Conservation (phyloP, 1,284 basidiomycete genomes). For the Trichosporon coremiiforme region DNA sequence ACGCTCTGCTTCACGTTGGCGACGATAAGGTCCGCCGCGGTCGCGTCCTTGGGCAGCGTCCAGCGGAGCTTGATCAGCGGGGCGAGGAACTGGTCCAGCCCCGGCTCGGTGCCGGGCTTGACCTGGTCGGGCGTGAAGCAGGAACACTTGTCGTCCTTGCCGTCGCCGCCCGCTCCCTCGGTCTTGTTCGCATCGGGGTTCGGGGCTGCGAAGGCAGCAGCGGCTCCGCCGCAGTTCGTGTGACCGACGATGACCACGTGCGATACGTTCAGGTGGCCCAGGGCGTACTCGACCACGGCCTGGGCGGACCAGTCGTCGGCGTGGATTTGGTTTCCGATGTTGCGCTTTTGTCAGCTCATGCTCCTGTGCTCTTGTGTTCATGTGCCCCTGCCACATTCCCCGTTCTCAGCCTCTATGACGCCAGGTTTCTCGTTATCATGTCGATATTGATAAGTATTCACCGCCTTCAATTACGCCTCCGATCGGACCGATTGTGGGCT, state of each 20-base stretch:
- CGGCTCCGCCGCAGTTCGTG: constrained; percentile 73
- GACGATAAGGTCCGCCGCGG: constrained; percentile 66
- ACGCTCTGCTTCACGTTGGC: constrained; percentile 79
- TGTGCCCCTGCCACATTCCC: not conserved
- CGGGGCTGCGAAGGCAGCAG: constrained; percentile 62
- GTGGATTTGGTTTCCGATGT: constrained; percentile 63
- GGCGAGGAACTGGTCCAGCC: constrained; percentile 69
- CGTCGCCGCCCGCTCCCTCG: constrained; percentile 13
- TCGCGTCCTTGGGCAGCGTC: constrained; percentile 58
- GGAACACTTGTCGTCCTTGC: constrained; percentile 44
- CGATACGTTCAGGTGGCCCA: constrained; percentile 74
- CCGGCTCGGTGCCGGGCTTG: constrained; percentile 54
- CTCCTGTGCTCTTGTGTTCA: not conserved
- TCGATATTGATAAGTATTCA: no score
- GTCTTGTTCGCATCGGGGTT: constrained; percentile 25
- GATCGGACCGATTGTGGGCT: no score
- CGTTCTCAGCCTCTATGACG: no score
- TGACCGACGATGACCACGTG: constrained; percentile 84
- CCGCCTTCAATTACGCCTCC: no score
- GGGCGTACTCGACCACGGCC: constrained; percentile 78
- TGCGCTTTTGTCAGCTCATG: constrained; percentile 22
- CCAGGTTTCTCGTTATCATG: no score
- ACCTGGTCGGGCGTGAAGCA: constrained; percentile 62
- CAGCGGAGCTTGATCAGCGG: constrained; percentile 67
- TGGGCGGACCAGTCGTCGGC: constrained; percentile 73